phyloP scores from a whole-genome alignment of 306 rosid species.

The Quercus alba region DNA sequence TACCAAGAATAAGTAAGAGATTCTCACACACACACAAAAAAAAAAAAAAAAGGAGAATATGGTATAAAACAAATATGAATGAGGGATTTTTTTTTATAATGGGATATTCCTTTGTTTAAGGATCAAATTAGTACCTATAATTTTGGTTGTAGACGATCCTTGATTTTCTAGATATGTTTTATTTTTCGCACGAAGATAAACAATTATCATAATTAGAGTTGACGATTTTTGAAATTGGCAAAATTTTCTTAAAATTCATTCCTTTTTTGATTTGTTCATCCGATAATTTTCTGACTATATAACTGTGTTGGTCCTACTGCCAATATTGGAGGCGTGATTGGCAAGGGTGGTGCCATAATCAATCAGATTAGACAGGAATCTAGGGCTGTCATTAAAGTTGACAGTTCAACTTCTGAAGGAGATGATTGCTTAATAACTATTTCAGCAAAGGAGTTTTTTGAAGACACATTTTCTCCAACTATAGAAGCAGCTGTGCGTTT shows the following conservation, averaged over 20 bases:
- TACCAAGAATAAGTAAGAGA: not conserved
- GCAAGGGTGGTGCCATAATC: slow-evolving; percentile 89
- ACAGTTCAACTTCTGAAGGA: slow-evolving; percentile 81
- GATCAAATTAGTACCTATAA: not conserved
- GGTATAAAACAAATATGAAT: not conserved
- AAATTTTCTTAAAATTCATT: not conserved
- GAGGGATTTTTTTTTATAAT: not conserved
- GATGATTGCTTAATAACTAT: slow-evolving; percentile 84
- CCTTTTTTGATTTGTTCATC: too few species aligned
- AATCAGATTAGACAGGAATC: slow-evolving; percentile 97
- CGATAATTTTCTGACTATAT: too few species aligned
- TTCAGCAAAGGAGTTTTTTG: slow-evolving; percentile 88
- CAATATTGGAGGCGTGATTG: slow-evolving; percentile 95
- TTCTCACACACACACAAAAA: too few species aligned
- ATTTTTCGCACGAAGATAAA: not conserved
- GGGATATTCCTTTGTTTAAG: not conserved
- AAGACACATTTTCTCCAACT: slow-evolving; percentile 74
- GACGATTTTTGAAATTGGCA: not conserved
- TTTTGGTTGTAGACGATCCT: not conserved
- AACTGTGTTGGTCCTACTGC: slow-evolving; percentile 64
- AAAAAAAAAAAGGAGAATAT: not conserved
- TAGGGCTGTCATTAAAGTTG: slow-evolving; percentile 90
- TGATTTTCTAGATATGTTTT: not conserved
- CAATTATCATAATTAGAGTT: not conserved
- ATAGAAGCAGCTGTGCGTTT: slow-evolving; percentile 92